Evolutionary conservation across 2,329 filamentous ascomycete species (phyloP).

Genomic region (Diplodia scrobiculata): DNA sequence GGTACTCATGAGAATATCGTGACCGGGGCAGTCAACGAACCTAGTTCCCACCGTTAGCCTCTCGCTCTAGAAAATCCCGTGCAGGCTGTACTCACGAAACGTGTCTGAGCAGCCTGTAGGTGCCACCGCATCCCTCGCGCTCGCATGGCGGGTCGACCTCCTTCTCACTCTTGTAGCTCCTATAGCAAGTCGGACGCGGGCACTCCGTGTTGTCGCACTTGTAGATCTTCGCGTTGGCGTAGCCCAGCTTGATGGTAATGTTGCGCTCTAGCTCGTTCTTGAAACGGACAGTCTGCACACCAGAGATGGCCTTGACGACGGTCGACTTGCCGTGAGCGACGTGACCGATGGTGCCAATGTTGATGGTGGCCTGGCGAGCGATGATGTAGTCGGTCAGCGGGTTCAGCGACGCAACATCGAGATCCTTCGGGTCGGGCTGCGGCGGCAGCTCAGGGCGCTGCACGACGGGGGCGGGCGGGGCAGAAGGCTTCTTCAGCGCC

Average conservation of each 20-base stretch:
- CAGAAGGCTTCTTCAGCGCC: slow-evolving; percentile 76
- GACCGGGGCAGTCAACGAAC: slow-evolving; percentile 97
- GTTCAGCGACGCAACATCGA: slow-evolving; percentile 77
- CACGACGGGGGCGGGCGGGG: slow-evolving; percentile 52
- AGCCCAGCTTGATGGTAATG: slow-evolving; percentile 99
- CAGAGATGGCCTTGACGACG: slow-evolving; percentile 98
- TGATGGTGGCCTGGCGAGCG: slow-evolving; percentile 95
- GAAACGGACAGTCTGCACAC: slow-evolving; percentile 97
- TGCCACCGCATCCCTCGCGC: slow-evolving; percentile 84
- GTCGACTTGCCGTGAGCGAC: slow-evolving; percentile 99
- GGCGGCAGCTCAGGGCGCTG: slow-evolving; percentile 72
- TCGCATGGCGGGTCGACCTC: slow-evolving; percentile 96
- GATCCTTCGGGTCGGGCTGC: slow-evolving; percentile 87
- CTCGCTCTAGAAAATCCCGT: background rate
- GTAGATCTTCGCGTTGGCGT: slow-evolving; percentile 99
- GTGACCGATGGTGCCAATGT: slow-evolving; percentile 97
- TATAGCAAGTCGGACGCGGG: slow-evolving; percentile 91
- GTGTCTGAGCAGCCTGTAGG: slow-evolving; percentile 84
- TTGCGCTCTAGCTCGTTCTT: slow-evolving; percentile 99
- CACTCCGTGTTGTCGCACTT: slow-evolving; percentile 92
- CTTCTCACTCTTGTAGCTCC: slow-evolving; percentile 98
- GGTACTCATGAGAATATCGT: slow-evolving; percentile 99
- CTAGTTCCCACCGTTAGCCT: slow-evolving; percentile 49
- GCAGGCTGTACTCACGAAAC: slow-evolving; percentile 71
- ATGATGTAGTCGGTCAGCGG: slow-evolving; percentile 96